These are phyloP conservation scores for Breynia disticha DNA, from an alignment of 441 rosid genomes.

Conservation along the genomic window DNA sequence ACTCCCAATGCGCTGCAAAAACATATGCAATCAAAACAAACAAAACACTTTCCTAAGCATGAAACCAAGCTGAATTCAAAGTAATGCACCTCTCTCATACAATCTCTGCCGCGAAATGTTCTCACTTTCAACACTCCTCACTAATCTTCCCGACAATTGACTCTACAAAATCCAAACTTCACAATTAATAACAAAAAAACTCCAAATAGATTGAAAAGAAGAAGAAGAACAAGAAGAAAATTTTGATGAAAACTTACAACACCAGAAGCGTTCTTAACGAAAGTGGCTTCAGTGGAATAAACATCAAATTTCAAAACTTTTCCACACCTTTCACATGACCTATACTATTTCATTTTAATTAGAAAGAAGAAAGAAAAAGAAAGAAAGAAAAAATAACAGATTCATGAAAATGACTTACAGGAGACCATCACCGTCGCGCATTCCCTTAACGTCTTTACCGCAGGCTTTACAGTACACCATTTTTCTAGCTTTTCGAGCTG, in stretches of 20 bases:
- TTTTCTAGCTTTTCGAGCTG: too few relatives aligned
- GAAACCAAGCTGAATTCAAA: slow-evolving; percentile 7
- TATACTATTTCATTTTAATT: slow-evolving; percentile 9
- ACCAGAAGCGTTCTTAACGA: slow-evolving; percentile 53
- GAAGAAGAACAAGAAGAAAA: neutral
- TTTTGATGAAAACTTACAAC: slow-evolving; percentile 28
- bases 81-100: slow-evolving; percentile 37
- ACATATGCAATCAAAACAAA: neutral
- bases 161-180: too few relatives aligned
- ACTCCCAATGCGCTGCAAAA: slow-evolving; percentile 55
- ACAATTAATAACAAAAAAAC: too few relatives aligned
- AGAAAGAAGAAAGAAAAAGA: neutral
- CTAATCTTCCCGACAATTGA: slow-evolving; percentile 44
- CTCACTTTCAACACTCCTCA: slow-evolving; percentile 44
- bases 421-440: slow-evolving; percentile 12
- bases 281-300: slow-evolving; percentile 45
- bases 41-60: neutral
- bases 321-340: slow-evolving; percentile 55
- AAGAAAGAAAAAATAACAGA: neutral
- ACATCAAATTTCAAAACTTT: slow-evolving; percentile 43
- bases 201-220: neutral
- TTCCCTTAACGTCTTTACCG: slow-evolving; percentile 8
- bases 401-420: slow-evolving; percentile 8
- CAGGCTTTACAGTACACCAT: slow-evolving; percentile 21
- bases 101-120: slow-evolving; percentile 58